Conservation (phyloP, 2,329 filamentous ascomycete genomes). For the Laburnicola sp. region DNA sequence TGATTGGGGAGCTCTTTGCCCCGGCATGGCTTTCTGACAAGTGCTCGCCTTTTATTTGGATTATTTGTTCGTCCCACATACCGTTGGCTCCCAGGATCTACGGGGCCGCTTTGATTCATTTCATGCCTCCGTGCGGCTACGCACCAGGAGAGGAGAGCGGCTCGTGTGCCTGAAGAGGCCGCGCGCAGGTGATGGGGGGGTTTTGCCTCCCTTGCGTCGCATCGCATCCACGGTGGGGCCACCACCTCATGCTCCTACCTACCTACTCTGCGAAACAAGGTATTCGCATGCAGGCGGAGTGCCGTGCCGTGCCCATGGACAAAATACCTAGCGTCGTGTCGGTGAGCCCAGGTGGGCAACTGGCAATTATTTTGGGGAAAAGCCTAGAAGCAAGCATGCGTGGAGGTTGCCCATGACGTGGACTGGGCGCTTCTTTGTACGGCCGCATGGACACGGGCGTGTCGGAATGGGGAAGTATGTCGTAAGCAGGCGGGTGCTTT, state of each 20-base stretch:
- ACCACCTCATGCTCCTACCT: constrained; percentile 1
- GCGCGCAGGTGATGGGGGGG: not conserved
- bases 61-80: no score
- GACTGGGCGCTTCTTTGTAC: no score
- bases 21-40: constrained; percentile 3
- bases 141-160: not conserved
- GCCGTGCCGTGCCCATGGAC: constrained; percentile 1
- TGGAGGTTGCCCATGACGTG: no score
- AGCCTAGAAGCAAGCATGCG: constrained; percentile 1
- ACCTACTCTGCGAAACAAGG: no score
- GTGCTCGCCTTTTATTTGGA: not conserved
- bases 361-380: not conserved
- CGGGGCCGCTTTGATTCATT: not conserved
- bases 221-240: no score
- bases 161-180: not conserved
- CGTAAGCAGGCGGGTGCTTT: constrained; percentile 4
- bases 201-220: constrained; percentile 4
- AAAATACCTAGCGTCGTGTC: not conserved
- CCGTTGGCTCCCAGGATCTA: not conserved
- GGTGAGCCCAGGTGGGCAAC: not conserved
- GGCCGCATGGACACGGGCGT: constrained; percentile 1
- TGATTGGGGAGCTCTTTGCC: not conserved
- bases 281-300: no score
- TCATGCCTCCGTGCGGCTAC: not conserved
- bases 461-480: constrained; percentile 2